Percentiles rank a stretch among this genome's conserved stretches.
These are phyloP conservation scores for Claviceps spartinae DNA, from an alignment of 2,329 filamentous ascomycete genomes.

Conservation along the genomic window DNA sequence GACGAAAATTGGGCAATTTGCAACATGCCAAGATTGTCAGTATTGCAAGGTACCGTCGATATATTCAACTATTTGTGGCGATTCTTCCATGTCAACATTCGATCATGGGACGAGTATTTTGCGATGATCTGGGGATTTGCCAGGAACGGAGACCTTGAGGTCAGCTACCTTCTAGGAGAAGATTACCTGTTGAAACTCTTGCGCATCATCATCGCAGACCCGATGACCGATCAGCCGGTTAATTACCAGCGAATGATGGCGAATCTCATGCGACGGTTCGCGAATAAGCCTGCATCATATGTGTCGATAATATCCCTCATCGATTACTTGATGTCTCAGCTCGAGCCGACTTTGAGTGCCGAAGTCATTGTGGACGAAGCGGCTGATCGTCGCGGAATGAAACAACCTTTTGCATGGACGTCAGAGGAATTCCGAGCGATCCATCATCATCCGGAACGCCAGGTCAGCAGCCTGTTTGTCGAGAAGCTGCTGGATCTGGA, in stretches of 20 bases:
- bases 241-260: conserved; percentile 44
- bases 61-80: conserved; percentile 46
- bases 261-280: conserved; percentile 35
- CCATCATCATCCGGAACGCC: conserved; percentile 22
- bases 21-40: neutral
- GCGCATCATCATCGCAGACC: conserved; percentile 48
- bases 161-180: conserved; percentile 42
- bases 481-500: conserved; percentile 53
- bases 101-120: conserved; percentile 68
- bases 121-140: conserved; percentile 55
- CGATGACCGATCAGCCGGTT: conserved; percentile 31
- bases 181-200: conserved; percentile 47
- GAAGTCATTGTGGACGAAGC: conserved; percentile 25
- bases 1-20: conserved; percentile 15
- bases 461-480: conserved; percentile 37
- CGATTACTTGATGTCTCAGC: conserved; percentile 28
- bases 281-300: conserved; percentile 39
- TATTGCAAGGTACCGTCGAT: conserved; percentile 24
- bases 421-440: conserved; percentile 32
- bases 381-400: conserved; percentile 24
- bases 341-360: conserved; percentile 24
- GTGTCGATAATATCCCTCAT: conserved; percentile 37
- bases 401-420: conserved; percentile 30
- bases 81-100: conserved; percentile 45
- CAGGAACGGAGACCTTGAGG: conserved; percentile 44